Conservation (phyloP, 371 early-diverging fungal genomes). For the Mortierella sp. region DNA sequence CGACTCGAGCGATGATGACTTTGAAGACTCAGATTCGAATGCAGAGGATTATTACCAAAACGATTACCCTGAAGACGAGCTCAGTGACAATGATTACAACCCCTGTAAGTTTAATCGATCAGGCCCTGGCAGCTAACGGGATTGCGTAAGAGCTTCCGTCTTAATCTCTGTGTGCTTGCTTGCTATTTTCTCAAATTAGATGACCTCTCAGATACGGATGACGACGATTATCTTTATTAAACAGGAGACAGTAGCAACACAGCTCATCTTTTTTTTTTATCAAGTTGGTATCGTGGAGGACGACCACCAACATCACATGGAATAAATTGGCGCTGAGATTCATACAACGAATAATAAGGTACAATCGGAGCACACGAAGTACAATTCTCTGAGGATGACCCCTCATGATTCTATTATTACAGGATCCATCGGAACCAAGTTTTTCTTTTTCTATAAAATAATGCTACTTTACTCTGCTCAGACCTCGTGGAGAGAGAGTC, state of each 20-base stretch:
- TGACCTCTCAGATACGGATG: neutral
- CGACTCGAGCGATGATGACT: slow-evolving; percentile 65
- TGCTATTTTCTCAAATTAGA: neutral
- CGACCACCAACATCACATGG: neutral
- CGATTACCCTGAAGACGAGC: slow-evolving; percentile 73
- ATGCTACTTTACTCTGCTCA: too few species aligned
- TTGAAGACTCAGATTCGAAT: slow-evolving; percentile 73
- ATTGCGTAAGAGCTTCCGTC: too few species aligned
- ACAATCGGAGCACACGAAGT: too few species aligned
- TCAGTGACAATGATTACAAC: slow-evolving; percentile 54
- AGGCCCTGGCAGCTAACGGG: too few species aligned
- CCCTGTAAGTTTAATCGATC: slow-evolving; percentile 21
- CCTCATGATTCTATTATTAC: neutral
- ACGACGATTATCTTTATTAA: neutral
- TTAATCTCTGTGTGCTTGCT: too few species aligned
- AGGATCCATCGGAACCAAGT: neutral
- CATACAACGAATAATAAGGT: too few species aligned
- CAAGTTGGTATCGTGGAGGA: too few species aligned
- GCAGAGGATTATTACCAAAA: slow-evolving; percentile 78
- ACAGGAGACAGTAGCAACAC: neutral
- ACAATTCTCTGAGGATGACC: too few species aligned
- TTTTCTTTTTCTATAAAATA: too few species aligned
- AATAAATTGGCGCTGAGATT: too few species aligned
- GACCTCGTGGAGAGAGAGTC: neutral
- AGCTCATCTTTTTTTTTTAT: neutral